Conservation (phyloP, 768 basidiomycete species). For the Boletus reticulatus region DNA sequence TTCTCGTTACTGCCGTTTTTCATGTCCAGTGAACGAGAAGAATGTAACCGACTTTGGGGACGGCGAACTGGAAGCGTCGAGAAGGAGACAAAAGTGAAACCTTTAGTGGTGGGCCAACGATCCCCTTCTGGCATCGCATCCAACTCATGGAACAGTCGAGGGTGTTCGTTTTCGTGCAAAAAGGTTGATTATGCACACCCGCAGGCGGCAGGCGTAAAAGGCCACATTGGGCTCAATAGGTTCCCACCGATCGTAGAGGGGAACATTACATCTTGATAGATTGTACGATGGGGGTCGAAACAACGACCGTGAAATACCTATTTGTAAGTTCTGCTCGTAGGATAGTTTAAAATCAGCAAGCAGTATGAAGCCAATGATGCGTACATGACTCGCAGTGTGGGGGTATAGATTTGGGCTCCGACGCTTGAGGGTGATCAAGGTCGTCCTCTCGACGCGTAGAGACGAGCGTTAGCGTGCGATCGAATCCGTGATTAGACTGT, state of each 20-base stretch:
- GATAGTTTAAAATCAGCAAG: background rate
- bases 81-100: background rate
- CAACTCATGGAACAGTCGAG: background rate
- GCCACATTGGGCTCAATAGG: constrained; percentile 8
- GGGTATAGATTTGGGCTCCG: constrained; percentile 15
- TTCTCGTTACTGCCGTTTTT: no score
- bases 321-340: constrained; percentile 18
- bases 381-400: constrained; percentile 17
- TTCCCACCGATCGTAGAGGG: background rate
- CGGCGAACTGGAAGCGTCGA: background rate
- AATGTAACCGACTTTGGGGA: constrained; percentile 5
- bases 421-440: constrained; percentile 13
- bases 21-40: background rate
- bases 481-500: constrained; percentile 75
- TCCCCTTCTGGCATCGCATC: background rate
- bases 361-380: background rate
- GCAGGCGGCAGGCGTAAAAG: constrained; percentile 2
- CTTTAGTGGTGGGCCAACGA: background rate
- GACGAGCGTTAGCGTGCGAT: constrained; percentile 60
- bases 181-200: background rate
- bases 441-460: constrained; percentile 55
- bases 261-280: constrained; percentile 15
- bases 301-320: constrained; percentile 1
- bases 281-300: constrained; percentile 8
- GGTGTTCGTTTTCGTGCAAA: constrained; percentile 9